Evolutionary conservation across 331 rosid genomes (phyloP), one percentile per base, ranked within the genome.

Genomic region (Quercus phellos): DNA sequence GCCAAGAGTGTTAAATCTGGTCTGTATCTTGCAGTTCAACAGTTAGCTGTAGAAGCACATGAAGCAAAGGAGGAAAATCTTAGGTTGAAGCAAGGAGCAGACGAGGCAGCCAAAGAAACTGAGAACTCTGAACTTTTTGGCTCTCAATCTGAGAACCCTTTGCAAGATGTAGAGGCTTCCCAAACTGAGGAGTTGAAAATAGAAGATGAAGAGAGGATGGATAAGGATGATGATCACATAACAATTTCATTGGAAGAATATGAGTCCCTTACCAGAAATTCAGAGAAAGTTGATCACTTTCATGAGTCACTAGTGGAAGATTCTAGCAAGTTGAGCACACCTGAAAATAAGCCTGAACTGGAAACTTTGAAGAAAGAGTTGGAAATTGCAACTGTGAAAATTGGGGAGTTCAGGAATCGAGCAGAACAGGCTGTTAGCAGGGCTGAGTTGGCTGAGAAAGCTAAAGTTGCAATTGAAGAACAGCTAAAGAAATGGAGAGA

Each of bases 401-500:
- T 89, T 11, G 86, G 80, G 17, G 89, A 89, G 77, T 82, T 92
- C 71, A 80, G 94, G 81, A 85, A 81, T 24, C 88, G 93, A 3
- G 88, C 93, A 63, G 97, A 89, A 70, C 96, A 92, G 58, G 96
- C 97, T 32, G 74, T 78, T 0, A 89, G 88, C 24, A 80, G 97
- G 59, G 98, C 96, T 50, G 97, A 90, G 66, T 70, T 81, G 43
- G 93, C 98, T 1, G 97, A 92, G 96, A 90, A 87, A 76, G 92
- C 88, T n/a, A 92, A 92, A 74, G 80, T 82, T 18, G 84, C 77
- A 46, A 34, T 94, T 6, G 96, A 94, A 82, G 88, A 86, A 2
- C 90, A 83, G 72, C 75, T 87, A 76, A 89, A 82, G 80, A 88
- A 89, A 72, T 86, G 85, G 70, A 67, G 78, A 70, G 91, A 90